Conservation (phyloP, 495 filamentous ascomycete genomes). For the Neurospora sp. region DNA sequence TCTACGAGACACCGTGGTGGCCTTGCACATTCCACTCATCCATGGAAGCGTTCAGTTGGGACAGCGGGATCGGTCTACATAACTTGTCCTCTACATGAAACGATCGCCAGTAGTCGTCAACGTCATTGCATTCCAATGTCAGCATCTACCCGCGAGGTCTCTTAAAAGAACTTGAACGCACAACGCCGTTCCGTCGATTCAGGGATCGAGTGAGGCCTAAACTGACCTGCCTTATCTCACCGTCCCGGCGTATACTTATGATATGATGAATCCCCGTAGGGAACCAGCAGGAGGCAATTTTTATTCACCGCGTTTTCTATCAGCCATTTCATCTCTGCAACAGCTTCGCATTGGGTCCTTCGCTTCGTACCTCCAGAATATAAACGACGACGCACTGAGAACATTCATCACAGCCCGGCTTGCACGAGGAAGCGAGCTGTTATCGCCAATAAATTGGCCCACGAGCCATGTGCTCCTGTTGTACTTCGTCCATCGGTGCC, state of each 20-base stretch:
- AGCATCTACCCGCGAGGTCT: neutral
- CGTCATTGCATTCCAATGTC: neutral
- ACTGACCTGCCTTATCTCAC: neutral
- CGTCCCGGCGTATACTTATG: neutral
- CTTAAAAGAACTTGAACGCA: neutral
- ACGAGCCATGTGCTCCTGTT: neutral
- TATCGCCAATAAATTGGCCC: neutral
- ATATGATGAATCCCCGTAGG: neutral
- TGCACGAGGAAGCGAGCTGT: neutral
- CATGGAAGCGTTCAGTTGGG: neutral
- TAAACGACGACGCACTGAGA: neutral
- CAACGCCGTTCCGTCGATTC: neutral
- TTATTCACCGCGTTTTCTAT: neutral
- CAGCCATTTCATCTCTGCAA: neutral
- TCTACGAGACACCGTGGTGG: neutral
- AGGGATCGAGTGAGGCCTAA: neutral
- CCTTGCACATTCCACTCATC: neutral
- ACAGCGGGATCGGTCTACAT: neutral
- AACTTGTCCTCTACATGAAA: neutral
- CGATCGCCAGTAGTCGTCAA: neutral
- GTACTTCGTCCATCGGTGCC: neutral
- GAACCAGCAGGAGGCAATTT: neutral
- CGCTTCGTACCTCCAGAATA: neutral
- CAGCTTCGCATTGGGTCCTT: neutral
- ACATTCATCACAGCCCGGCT: neutral